phyloP scores from a whole-genome alignment of 257 asterid genomes.

The Thymus quinquecostatus region DNA sequence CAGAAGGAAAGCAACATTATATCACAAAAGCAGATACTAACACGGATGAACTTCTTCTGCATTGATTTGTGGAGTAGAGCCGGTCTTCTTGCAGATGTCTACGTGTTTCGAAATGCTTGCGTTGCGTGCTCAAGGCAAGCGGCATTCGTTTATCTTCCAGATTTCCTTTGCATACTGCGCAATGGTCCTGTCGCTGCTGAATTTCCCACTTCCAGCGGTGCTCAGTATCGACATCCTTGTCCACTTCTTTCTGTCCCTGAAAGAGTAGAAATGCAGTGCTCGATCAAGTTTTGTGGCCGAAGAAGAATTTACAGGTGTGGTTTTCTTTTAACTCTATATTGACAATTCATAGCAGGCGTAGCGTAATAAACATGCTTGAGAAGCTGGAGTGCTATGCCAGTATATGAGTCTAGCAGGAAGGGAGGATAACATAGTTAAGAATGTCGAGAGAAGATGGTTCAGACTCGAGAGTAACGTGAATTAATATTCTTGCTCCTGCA shows the following conservation, averaged over 20 bases:
- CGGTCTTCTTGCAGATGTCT: neutral
- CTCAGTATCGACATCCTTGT: constrained; percentile 92
- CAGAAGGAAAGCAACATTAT: neutral
- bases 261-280: neutral
- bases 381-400: neutral
- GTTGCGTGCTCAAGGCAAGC: constrained; percentile 44
- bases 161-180: constrained; percentile 88
- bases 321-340: neutral
- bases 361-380: neutral
- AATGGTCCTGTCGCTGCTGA: constrained; percentile 95
- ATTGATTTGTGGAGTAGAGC: neutral
- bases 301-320: neutral
- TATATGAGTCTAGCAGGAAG: neutral
- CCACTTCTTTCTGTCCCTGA: constrained; percentile 98
- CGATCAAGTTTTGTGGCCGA: neutral
- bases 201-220: constrained; percentile 95
- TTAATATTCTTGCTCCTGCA: neutral
- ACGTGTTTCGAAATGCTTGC: neutral
- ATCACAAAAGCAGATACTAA: too few species aligned
- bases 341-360: neutral
- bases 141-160: constrained; percentile 75
- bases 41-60: too few species aligned
- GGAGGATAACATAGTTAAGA: neutral
- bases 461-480: neutral
- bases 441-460: neutral